Conservation (phyloP, 305 asterid genomes). For the Fraxinus ornus region DNA sequence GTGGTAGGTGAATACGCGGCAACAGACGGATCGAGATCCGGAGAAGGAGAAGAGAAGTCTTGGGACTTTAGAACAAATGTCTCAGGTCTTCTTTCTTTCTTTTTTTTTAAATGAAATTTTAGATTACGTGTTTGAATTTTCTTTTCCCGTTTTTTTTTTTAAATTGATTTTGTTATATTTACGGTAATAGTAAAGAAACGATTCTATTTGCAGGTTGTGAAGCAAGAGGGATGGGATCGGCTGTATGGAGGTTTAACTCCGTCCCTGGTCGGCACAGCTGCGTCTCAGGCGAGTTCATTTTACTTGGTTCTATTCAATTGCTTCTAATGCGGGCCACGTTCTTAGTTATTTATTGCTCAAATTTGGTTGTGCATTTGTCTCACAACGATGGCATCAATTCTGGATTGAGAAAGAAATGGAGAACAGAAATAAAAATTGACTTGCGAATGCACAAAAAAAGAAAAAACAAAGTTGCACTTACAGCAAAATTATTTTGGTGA, state of each 20-base stretch:
- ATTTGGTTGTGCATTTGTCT: neutral
- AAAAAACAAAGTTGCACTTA: neutral
- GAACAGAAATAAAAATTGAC: neutral
- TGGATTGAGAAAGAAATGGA: neutral
- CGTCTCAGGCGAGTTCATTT: slow-evolving; percentile 69
- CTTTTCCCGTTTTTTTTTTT: neutral
- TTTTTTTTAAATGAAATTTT: slow-evolving; percentile 1
- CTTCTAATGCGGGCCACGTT: neutral
- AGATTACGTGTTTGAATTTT: slow-evolving; percentile 5
- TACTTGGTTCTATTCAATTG: neutral
- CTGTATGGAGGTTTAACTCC: slow-evolving; percentile 88
- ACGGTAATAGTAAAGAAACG: slow-evolving; percentile 19
- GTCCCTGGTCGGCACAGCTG: slow-evolving; percentile 87
- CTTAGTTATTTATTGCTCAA: neutral
- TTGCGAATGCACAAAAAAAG: neutral
- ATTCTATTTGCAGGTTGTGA: slow-evolving; percentile 52
- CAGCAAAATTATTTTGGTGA: neutral
- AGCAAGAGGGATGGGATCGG: slow-evolving; percentile 90
- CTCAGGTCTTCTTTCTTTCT: slow-evolving; percentile 43
- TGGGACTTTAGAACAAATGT: slow-evolving; percentile 66
- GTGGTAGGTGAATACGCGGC: slow-evolving; percentile 84
- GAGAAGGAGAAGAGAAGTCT: slow-evolving; percentile 59
- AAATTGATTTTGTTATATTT: neutral
- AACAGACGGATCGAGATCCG: slow-evolving; percentile 82
- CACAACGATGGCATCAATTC: neutral